Percentiles rank a stretch among this genome's conserved stretches.
Conservation (phyloP, 352 stramenopile genomes). For the Thalassiosira delicatula region DNA sequence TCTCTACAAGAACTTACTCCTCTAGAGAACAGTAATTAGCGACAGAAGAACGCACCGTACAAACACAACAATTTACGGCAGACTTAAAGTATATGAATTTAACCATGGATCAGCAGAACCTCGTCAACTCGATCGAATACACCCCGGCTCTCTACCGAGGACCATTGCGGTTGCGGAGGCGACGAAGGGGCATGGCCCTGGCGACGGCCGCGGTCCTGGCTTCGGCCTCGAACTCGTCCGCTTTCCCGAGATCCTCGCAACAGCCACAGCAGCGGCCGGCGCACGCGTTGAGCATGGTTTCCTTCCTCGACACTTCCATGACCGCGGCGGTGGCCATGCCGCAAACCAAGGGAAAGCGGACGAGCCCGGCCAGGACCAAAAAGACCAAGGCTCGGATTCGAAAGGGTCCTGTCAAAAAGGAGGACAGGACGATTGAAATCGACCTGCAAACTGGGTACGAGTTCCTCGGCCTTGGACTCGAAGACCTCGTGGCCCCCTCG, state of each 20-base stretch:
- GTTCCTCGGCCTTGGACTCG: background rate
- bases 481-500: background rate
- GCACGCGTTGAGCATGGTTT: conserved; percentile 8
- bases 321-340: background rate
- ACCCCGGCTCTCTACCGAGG: too few species aligned
- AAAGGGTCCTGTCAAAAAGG: background rate
- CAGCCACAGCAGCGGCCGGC: background rate
- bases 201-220: background rate
- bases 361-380: background rate
- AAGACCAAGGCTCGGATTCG: background rate
- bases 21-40: too few species aligned
- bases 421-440: conserved; percentile 1
- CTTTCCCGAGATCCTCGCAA: background rate
- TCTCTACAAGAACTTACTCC: too few species aligned
- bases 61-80: too few species aligned
- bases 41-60: too few species aligned
- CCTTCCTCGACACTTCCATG: conserved; percentile 4
- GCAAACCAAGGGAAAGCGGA: background rate
- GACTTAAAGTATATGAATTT: too few species aligned
- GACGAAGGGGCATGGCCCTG: too few species aligned
- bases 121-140: too few species aligned
- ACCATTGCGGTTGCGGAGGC: too few species aligned
- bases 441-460: background rate
- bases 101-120: too few species aligned
- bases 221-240: background rate